Evolutionary conservation across 768 basidiomycete genomes (phyloP), one percentile per base, ranked within the genome.

Genomic region (Cubamyces lactineus): DNA sequence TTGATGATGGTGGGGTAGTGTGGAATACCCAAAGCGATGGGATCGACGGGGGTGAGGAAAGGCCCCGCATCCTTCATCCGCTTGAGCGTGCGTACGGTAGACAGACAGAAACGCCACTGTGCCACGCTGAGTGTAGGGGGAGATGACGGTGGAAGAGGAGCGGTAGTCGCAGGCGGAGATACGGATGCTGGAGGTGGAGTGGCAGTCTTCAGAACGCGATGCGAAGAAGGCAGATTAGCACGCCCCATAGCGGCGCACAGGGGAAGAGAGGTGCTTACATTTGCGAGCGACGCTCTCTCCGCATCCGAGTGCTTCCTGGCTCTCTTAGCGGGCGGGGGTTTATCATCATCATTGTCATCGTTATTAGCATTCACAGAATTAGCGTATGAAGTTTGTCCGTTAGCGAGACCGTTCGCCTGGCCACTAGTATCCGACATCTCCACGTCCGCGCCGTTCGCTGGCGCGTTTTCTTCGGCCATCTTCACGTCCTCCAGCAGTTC

Each of bases 1-100:
- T 88, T 92, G 76, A 99, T 85, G 71, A 98, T 86, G 47, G 81
- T 81, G 39, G 84, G 84, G 69, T 99, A 99, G 73, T 96, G 94
- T 9, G 94, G 96, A 63, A 93, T 86, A 63, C 85, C 86, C 67
- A 94, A 79, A 8, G 86, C 89, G 66, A 95, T 82, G 21, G 88
- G 82, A 73, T 99, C 97, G 59, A 99, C 97, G 19, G 97, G 95
- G 52, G 80, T 81, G 54, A 89, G 75, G 77, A 99, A 99, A 0
- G 94, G 87, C 1, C 73, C 70, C 0, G 93, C 86, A 56, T 96
- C 93, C 73, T 92, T 93, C 71, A 86, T 72, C 78, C 92, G 95
- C 81, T 92, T 96, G 70, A 98, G 74, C 30, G 84, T 81, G 53
- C 92, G 88, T 43, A 98, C 73, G 3, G 91, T 88, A 5, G 87